Base-by-base conservation (phyloP, 192 early-diverging fungal species). In the Podila epicladia region DNA sequence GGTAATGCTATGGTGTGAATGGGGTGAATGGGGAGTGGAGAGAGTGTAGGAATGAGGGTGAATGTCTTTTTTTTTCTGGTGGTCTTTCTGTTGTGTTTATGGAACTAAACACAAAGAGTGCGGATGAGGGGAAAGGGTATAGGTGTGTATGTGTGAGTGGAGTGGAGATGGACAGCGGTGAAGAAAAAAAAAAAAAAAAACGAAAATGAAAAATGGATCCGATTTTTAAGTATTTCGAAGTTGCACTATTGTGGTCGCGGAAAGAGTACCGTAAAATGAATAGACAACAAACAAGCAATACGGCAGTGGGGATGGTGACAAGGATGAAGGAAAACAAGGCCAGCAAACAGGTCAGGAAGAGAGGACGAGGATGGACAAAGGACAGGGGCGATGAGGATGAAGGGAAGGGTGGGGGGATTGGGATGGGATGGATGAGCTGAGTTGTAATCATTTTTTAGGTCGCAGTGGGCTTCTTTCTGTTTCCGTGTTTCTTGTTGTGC, bases 31-130 rank as follows among this genome's bases (percentile, higher is more conserved):
- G 11, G n/a, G 51, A 50, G 37, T 48, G 35, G 22, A 48, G 55
- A 11, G 68, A 60, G 59, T 32, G 22, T 8, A n/a, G 19, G 45
- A 72, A 58, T 65, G 55, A 58, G 38, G 19, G 26, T 7, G 57
- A 24, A 63, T 65, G 64, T 41, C 45, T 62, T 59, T 24, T 62
- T 63, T 33, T 20, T 28, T 35, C 15, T 62, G 19, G n/a, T 64
- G 28, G 28, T 55, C 22, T 31, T 33, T 20, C 29, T 22, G 69
- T 38, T 37, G 31, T 28, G 31, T 24, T 31, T 26, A 55, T 31
- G 38, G 60, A 33, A n/a, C 29, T 35, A 28, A 60, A 31, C 26
- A 19, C 38, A 58, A 35, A 17, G 65, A 67, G 28, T 20, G 32
- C 12, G 32, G 65, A 64, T 59, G 67, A 20, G 45, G 53, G 45